These are phyloP conservation scores for Intubia oerlemansii DNA, from an alignment of 2,329 filamentous ascomycete genomes.

Conservation along the genomic window DNA sequence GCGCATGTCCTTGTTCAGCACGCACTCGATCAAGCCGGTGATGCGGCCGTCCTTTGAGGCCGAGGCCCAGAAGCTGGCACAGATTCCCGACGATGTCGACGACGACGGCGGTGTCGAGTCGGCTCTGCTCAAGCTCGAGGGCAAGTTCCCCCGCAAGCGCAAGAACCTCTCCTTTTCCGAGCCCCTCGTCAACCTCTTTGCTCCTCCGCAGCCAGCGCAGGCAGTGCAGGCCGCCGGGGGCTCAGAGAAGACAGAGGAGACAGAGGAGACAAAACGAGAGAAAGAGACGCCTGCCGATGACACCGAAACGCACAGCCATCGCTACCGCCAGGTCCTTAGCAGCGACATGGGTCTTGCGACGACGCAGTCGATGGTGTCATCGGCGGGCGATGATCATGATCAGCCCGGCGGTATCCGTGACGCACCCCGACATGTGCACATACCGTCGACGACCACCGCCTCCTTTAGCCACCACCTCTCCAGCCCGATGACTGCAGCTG, in stretches of 20 bases:
- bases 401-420: no score
- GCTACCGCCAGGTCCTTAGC: conserved; percentile 22
- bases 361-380: no score
- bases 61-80: conserved; percentile 69
- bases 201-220: no score
- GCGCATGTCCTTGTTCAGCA: conserved; percentile 34
- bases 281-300: neutral
- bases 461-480: no score
- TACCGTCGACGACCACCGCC: no score
- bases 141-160: conserved; percentile 45
- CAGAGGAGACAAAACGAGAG: neutral
- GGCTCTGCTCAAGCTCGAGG: conserved; percentile 80
- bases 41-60: conserved; percentile 67
- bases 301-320: conserved; percentile 13
- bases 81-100: conserved; percentile 61
- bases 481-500: no score
- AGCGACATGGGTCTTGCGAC: conserved; percentile 7
- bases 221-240: no score
- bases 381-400: no score
- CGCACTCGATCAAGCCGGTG: conserved; percentile 37
- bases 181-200: neutral
- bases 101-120: conserved; percentile 80
- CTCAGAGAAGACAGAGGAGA: no score
- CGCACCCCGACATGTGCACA: no score
- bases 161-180: conserved; percentile 17